A percentile compares a stretch with the other conserved stretches of the same genome.
phyloP scores from a whole-genome alignment of 139 green algal genomes.

The Chlamydomonas urium region DNA sequence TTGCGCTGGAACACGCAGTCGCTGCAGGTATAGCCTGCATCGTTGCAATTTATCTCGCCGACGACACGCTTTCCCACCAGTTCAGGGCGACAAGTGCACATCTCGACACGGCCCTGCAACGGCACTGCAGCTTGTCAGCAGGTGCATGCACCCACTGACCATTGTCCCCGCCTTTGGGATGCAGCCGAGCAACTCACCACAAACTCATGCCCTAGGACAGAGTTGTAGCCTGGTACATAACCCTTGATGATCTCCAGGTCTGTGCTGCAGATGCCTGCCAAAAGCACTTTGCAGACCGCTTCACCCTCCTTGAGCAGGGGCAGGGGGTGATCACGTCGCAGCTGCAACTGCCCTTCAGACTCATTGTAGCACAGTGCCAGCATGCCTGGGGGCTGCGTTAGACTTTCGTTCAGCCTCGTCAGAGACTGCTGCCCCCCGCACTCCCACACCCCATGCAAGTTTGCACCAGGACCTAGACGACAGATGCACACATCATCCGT shows the following conservation, averaged over 20 bases:
- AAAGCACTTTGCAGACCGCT: slow-evolving; percentile 38
- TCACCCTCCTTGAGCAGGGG: slow-evolving; percentile 29
- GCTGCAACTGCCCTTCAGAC: not conserved
- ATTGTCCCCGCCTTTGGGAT: not conserved
- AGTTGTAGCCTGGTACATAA: not conserved
- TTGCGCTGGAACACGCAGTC: slow-evolving; percentile 58
- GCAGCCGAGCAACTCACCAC: too few species aligned
- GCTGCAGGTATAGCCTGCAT: slow-evolving; percentile 29
- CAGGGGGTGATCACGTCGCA: slow-evolving; percentile 23
- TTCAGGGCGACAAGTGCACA: not conserved
- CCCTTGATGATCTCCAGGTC: not conserved
- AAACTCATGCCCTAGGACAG: slow-evolving; percentile 72
- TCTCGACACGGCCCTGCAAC: not conserved
- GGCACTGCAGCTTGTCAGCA: too few species aligned
- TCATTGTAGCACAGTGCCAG: slow-evolving; percentile 32
- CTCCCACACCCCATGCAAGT: too few species aligned
- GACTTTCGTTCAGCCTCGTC: too few species aligned
- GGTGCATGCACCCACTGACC: slow-evolving; percentile 9
- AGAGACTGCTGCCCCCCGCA: too few species aligned
- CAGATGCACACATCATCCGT: too few species aligned
- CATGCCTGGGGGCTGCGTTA: too few species aligned
- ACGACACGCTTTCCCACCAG: slow-evolving; percentile 53
- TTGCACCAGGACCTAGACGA: too few species aligned
- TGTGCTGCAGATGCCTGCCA: slow-evolving; percentile 53
- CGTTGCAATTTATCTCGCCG: slow-evolving; percentile 72